Evolutionary conservation across 192 early-diverging fungal genomes (phyloP), one percentile per base, ranked within the genome.

Genomic region (Irineochytrium annulatum): DNA sequence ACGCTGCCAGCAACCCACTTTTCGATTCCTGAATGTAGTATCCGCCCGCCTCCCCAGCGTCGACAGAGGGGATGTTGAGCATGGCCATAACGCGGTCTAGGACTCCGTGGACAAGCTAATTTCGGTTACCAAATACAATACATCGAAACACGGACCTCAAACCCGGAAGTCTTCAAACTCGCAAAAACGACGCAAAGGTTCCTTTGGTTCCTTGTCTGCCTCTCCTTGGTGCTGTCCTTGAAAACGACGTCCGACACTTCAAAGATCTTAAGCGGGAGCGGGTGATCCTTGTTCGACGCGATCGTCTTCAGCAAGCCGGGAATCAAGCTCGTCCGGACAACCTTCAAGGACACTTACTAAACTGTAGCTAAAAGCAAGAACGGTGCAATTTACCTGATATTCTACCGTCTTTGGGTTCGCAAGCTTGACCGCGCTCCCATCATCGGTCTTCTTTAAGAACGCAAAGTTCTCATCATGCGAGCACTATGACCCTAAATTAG

Each of bases 381-480:
- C 24, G 52, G 28, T 19, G 34, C 13, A 35, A 24, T 46, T 2
- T 22, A 49, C 46, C 24, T 49, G 46, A 24, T 49, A 49, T 24
- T 95, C 94, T 13, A 84, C 56, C 0, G 92, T 91, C 74, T 93
- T 91, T 59, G 95, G 97, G 62, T 99, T 96, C 4, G 86, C 77
- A 46, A 99, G 77, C 55, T 87, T 80, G 29, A 99, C 91, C 1
- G 91, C 95, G 51, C 86, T 86, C 17, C 27, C 39, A 48, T 76
- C 79, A 31, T 80, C 72, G 69, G 97, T 95, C n/a, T 66, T 69
- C 31, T 90, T 87, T 57, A 99, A 79, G 77, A 79, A 87, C 31
- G 81, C 80, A 68, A 94, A 99, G 83, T 94, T 97, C 69, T 99
- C 95, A 60, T 97, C 91, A 58, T 94, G 91, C 43, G 95, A 97